phyloP scores from a whole-genome alignment of 208 protist species.

The Angomonas ambiguus region DNA sequence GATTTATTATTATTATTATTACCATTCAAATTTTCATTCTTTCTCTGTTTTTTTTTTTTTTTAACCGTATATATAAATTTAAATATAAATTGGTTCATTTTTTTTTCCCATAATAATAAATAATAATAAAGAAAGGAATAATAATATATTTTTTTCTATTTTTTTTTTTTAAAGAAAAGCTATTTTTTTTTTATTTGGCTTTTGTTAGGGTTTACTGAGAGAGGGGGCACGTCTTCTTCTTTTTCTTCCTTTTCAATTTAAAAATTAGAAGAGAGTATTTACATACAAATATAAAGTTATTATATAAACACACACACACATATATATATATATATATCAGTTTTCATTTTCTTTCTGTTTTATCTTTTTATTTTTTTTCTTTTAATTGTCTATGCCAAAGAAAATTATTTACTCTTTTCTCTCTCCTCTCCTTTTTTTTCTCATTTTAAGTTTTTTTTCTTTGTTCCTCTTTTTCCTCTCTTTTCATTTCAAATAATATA shows the following conservation, averaged over 20 bases:
- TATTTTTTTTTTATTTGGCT: too few species aligned
- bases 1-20: neutral
- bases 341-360: neutral
- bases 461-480: neutral
- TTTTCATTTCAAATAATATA: too few species aligned
- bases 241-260: too few species aligned
- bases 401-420: neutral
- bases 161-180: too few species aligned
- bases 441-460: constrained; percentile 3
- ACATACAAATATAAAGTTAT: too few species aligned
- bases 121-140: too few species aligned
- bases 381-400: constrained; percentile 1
- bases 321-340: too few species aligned
- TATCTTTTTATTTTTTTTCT: neutral
- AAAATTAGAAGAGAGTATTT: too few species aligned
- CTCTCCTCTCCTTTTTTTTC: neutral
- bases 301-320: too few species aligned
- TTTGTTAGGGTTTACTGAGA: too few species aligned
- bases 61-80: neutral
- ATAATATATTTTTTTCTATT: neutral
- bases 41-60: constrained; percentile 8
- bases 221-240: too few species aligned
- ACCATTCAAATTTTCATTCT: constrained; percentile 1
- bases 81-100: neutral
- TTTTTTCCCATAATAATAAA: too few species aligned